These are phyloP conservation scores for Pueraria montana DNA, from an alignment of 306 rosid genomes.

Conservation along the genomic window DNA sequence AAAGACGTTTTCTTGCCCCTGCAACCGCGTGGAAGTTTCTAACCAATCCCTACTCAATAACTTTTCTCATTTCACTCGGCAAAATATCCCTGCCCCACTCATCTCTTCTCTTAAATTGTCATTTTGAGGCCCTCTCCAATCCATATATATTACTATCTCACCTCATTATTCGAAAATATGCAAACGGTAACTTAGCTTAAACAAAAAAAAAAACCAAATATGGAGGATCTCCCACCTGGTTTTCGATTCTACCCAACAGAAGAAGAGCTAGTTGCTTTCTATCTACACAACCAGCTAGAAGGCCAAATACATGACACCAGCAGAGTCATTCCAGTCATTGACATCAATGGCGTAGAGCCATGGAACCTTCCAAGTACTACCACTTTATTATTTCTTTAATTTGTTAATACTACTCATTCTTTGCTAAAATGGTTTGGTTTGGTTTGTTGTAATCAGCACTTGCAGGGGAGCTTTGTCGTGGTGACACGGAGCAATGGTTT, in stretches of 20 bases:
- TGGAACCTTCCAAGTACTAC: conserved; percentile 62
- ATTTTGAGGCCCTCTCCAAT: not conserved
- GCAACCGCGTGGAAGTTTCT: conserved; percentile 69
- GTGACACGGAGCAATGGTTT: conserved; percentile 86
- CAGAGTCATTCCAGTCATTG: conserved; percentile 63
- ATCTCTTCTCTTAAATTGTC: not conserved
- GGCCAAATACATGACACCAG: conserved; percentile 49
- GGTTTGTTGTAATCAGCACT: conserved; percentile 52
- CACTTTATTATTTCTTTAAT: too few species aligned
- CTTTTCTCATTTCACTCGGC: conserved; percentile 57
- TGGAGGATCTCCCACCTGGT: conserved; percentile 58
- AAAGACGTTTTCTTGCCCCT: conserved; percentile 38
- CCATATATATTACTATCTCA: not conserved
- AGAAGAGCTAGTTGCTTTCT: conserved; percentile 73
- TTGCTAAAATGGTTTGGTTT: not conserved
- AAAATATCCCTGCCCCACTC: not conserved
- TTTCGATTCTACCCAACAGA: conserved; percentile 86
- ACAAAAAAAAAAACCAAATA: not conserved
- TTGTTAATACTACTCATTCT: not conserved
- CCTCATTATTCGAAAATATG: not conserved
- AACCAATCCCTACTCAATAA: conserved; percentile 9
- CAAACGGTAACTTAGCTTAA: not conserved
- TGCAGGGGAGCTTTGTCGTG: conserved; percentile 68
- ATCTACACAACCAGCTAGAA: conserved; percentile 65
- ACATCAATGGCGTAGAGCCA: conserved; percentile 68